phyloP scores from a whole-genome alignment of 768 basidiomycete genomes.

The Astraeus odoratus region DNA sequence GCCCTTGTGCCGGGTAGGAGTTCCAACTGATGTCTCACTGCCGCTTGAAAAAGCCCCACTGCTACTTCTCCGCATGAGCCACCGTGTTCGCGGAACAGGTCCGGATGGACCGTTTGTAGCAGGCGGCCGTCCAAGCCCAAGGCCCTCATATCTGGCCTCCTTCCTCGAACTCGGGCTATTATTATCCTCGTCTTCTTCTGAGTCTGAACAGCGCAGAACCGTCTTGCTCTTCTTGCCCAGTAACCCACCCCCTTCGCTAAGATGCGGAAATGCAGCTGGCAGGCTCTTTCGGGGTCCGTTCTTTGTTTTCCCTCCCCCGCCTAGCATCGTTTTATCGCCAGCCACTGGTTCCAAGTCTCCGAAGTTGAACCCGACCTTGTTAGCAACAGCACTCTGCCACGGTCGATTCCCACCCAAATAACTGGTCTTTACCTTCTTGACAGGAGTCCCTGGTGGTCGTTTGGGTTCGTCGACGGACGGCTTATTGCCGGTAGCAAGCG shows the following conservation, averaged over 20 bases:
- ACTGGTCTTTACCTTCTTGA: slow-evolving; percentile 64
- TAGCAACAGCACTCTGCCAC: slow-evolving; percentile 76
- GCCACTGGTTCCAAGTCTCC: slow-evolving; percentile 31
- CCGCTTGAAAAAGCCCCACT: slow-evolving; percentile 78
- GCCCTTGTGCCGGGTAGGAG: slow-evolving; percentile 55
- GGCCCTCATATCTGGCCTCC: slow-evolving; percentile 47
- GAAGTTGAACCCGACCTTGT: slow-evolving; percentile 53
- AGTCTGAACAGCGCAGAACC: slow-evolving; percentile 40
- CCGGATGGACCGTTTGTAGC: slow-evolving; percentile 15
- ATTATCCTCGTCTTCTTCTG: slow-evolving; percentile 54
- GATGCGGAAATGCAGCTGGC: slow-evolving; percentile 61
- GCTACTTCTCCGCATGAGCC: slow-evolving; percentile 71
- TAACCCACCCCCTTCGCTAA: slow-evolving; percentile 25
- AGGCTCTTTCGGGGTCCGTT: slow-evolving; percentile 63
- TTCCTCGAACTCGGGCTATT: slow-evolving; percentile 57
- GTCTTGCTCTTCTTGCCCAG: slow-evolving; percentile 22
- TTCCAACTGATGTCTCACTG: slow-evolving; percentile 55
- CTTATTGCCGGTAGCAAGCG: slow-evolving; percentile 54
- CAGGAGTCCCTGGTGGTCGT: slow-evolving; percentile 72
- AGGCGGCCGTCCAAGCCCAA: slow-evolving; percentile 60
- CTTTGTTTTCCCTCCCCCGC: slow-evolving; percentile 32
- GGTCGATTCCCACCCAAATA: slow-evolving; percentile 53
- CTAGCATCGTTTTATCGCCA: slow-evolving; percentile 19
- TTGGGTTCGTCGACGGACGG: slow-evolving; percentile 39
- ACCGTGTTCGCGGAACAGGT: slow-evolving; percentile 41